Base-by-base conservation (phyloP, 2,329 filamentous ascomycete genomes). In the Teratosphaeriaceae sp. region DNA sequence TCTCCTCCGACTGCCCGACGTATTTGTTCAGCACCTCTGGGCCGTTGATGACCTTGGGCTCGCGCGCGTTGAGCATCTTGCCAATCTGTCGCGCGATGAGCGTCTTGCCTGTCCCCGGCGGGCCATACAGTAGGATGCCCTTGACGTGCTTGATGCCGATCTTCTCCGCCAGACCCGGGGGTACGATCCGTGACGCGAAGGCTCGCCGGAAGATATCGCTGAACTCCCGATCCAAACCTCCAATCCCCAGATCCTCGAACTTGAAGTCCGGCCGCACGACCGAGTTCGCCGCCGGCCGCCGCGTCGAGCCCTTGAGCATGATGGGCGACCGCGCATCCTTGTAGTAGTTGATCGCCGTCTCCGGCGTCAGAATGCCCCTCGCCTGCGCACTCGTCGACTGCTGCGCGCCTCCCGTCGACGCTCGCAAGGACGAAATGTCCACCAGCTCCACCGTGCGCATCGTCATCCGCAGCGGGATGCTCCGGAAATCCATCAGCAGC, bases 21-120 rank as follows among this genome's bases (percentile, higher is more conserved):
- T 88, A 98, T 67, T 97, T 97, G 69, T 97, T 97, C 38, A 98
- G 71, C 7, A 98, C 87, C 66, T 98, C 92, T 0, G 92, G 92
- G 42, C 92, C 92, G 61, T 98, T 98, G 72, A 98, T 95, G 49
- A 98, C 80, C 71, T 97, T 97, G 7, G 92, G 90, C 59, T 94
- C 88, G 51, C 88, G 74, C 0, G 89, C 89, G 56, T 97, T 96
- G 36, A 98, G 72, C 88, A 96, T 94, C 65, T 96, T 94, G 49
- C 90, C 92, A 49, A 98, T 96, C 64, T 97, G 88, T 42, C 92
- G 77, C 4, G 92, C 92, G 67, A 97, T 97, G 49, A 97, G 73
- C 0, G 92, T 98, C 70, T 98, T 98, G 63, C 92, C 92, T 0
- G 92, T 98, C 62, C 92, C 92, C 0, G 92, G 92, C 21, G 92